These are phyloP conservation scores for Alnus rubra DNA, from an alignment of 306 rosid genomes.

Conservation along the genomic window DNA sequence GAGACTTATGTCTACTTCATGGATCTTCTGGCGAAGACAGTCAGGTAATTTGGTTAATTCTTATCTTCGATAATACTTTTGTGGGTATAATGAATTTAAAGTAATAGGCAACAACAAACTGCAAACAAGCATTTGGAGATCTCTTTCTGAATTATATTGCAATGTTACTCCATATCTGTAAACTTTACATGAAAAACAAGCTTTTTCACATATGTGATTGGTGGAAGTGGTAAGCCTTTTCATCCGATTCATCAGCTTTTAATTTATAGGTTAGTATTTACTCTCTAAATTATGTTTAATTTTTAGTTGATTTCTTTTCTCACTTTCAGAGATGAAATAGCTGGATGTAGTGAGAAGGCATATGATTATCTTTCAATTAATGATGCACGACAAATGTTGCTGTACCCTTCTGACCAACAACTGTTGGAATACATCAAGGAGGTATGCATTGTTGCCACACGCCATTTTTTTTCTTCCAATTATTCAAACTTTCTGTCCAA, in stretches of 20 bases:
- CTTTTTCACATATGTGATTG: not conserved
- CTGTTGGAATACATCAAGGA: conserved; percentile 64
- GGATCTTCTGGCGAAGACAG: conserved; percentile 98
- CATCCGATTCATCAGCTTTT: conserved; percentile 7
- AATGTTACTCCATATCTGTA: not conserved
- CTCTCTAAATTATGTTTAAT: not conserved
- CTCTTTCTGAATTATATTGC: not conserved
- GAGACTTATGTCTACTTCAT: conserved; percentile 85
- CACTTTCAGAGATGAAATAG: conserved; percentile 82
- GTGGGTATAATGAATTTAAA: conserved; percentile 4
- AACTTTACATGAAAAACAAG: not conserved
- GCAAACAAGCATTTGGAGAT: not conserved
- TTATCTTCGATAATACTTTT: conserved; percentile 2
- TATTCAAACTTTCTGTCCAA: not conserved
- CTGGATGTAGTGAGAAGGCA: conserved; percentile 98
- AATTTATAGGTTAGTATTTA: conserved; percentile 1
- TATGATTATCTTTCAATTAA: conserved; percentile 78
- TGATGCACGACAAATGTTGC: conserved; percentile 74
- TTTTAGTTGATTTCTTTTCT: conserved; percentile 20
- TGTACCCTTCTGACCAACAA: conserved; percentile 71
- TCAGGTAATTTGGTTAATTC: conserved; percentile 54
- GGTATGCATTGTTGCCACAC: conserved; percentile 45
- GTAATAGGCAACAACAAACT: conserved; percentile 8
- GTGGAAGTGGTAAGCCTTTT: not conserved
- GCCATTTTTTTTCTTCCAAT: not conserved